A percentile compares a stretch with the other conserved stretches of the same genome.
Conservation (phyloP, 1,139 yeast species). For the Candida labiduridarum region DNA sequence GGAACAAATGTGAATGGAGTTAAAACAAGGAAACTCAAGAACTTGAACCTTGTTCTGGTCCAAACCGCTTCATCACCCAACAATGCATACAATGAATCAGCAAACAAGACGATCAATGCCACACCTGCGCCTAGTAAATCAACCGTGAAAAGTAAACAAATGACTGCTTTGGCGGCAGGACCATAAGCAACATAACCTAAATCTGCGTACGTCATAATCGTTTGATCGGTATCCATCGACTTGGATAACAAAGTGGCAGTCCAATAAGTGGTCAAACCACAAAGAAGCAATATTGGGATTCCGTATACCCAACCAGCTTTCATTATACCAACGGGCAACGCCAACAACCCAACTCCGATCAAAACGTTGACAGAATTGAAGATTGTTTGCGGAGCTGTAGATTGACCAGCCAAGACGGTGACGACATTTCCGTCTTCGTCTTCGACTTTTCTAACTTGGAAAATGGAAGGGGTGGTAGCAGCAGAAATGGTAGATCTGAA, state of each 20-base stretch:
- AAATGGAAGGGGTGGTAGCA: conserved; percentile 53
- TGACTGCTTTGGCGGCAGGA: conserved; percentile 42
- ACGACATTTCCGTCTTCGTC: conserved; percentile 73
- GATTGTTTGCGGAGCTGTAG: conserved; percentile 56
- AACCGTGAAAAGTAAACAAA: conserved; percentile 42
- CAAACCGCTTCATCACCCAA: conserved; percentile 41
- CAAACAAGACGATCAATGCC: conserved; percentile 54
- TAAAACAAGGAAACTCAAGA: conserved; percentile 42
- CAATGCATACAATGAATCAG: conserved; percentile 53
- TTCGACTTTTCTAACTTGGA: conserved; percentile 66
- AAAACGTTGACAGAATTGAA: conserved; percentile 51
- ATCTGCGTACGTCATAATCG: conserved; percentile 87
- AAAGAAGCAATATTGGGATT: conserved; percentile 36
- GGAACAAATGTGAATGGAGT: conserved; percentile 53
- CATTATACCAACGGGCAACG: conserved; percentile 49
- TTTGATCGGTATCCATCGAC: conserved; percentile 68
- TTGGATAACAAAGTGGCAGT: conserved; percentile 44
- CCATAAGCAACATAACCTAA: conserved; percentile 76
- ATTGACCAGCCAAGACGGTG: conserved; percentile 78
- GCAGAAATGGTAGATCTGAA: conserved; percentile 37
- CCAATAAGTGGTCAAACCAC: conserved; percentile 49
- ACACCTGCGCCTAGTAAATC: conserved; percentile 63
- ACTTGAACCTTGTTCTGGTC: conserved; percentile 42
- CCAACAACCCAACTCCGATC: conserved; percentile 53
- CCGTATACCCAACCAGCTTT: conserved; percentile 53